Evolutionary conservation across 2,329 filamentous ascomycete species (phyloP).

Genomic region (Pestalotiopsis sp.): DNA sequence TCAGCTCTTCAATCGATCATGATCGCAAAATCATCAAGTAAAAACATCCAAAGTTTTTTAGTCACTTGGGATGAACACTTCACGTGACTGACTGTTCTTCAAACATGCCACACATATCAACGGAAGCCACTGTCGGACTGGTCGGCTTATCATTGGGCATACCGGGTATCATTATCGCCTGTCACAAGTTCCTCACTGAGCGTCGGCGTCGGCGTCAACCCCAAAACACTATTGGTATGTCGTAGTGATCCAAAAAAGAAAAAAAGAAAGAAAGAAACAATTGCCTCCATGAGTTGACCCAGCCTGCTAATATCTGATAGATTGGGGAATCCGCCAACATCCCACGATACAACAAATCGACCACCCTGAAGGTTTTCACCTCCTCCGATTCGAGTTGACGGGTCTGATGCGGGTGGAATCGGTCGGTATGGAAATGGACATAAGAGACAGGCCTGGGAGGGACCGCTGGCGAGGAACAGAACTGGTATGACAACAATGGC

Average conservation of each 20-base stretch:
- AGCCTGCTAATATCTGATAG: neutral
- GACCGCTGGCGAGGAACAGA: neutral
- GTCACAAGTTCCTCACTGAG: neutral
- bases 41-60: neutral
- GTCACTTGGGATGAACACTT: neutral
- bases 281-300: neutral
- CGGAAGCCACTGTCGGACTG: neutral
- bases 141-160: neutral
- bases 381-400: neutral
- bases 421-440: neutral
- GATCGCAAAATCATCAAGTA: neutral
- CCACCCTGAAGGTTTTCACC: neutral
- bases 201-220: neutral
- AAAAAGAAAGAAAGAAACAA: fast-evolving
- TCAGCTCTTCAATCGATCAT: neutral
- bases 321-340: neutral
- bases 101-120: neutral
- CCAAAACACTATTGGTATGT: neutral
- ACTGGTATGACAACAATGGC: neutral
- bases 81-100: neutral
- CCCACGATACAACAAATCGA: neutral
- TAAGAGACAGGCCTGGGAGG: neutral
- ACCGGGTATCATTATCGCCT: neutral
- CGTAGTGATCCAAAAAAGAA: neutral
- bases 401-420: neutral